A percentile compares a stretch with the other conserved stretches of the same genome.
These are phyloP conservation scores for Microdochium paspali DNA, from an alignment of 2,329 filamentous ascomycete species.

Conservation along the genomic window DNA sequence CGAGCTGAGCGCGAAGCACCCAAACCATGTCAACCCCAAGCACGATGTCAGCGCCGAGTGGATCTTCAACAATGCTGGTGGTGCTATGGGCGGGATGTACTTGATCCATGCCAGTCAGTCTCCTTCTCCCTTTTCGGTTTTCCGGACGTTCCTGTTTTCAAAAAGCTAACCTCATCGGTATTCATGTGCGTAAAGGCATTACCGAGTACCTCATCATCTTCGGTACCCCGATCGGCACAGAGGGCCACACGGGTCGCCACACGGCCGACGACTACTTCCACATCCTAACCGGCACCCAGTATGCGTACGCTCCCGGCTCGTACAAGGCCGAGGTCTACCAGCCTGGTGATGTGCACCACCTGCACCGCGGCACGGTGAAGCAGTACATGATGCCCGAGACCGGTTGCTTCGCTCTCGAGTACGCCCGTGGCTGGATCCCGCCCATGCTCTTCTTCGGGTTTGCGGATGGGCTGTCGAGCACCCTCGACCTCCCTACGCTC, in stretches of 20 bases:
- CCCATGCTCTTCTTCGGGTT: constrained; percentile 88
- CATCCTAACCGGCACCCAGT: constrained; percentile 72
- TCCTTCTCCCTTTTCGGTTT: too few species aligned
- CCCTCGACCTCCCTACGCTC: constrained; percentile 75
- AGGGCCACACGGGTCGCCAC: constrained; percentile 81
- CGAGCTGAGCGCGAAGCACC: constrained; percentile 49
- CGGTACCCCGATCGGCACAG: constrained; percentile 73
- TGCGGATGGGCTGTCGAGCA: constrained; percentile 71
- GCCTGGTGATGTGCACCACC: constrained; percentile 57
- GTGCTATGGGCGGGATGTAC: constrained; percentile 88
- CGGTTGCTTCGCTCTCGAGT: constrained; percentile 72
- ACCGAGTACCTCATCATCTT: constrained; percentile 91
- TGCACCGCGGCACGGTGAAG: constrained; percentile 59
- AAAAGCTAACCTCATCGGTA: too few species aligned
- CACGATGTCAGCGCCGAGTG: constrained; percentile 54
- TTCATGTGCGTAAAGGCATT: constrained; percentile 45
- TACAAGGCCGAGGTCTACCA: constrained; percentile 63
- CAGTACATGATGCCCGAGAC: constrained; percentile 73
- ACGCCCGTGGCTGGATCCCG: constrained; percentile 83
- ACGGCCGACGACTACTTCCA: constrained; percentile 93
- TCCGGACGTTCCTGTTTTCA: too few species aligned
- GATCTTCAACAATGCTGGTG: constrained; percentile 88
- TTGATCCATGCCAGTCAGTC: constrained; percentile 73
- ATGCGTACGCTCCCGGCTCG: constrained; percentile 61
- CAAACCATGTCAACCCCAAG: constrained; percentile 52